phyloP scores from a whole-genome alignment of 148 eudicot species.

The Silene uniflora region DNA sequence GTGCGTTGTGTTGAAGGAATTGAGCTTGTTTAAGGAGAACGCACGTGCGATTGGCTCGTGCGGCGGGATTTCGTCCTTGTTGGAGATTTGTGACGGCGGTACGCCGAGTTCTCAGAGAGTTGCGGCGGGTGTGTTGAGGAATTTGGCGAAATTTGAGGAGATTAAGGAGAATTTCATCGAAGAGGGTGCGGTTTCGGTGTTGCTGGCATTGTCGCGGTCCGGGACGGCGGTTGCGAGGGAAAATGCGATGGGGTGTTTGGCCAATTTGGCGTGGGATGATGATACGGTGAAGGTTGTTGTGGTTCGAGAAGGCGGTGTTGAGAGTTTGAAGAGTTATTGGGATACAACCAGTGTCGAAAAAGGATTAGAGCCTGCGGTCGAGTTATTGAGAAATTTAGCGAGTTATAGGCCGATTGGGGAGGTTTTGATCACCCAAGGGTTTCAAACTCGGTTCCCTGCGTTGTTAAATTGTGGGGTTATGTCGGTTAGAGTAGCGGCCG shows the following conservation, averaged over 20 bases:
- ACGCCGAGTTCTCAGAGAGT: conserved; percentile 70
- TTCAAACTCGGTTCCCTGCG: conserved; percentile 34
- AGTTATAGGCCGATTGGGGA: conserved; percentile 49
- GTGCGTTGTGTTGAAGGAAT: conserved; percentile 49
- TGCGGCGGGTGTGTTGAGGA: conserved; percentile 68
- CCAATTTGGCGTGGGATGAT: conserved; percentile 48
- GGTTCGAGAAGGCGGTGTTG: conserved; percentile 68
- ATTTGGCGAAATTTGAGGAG: conserved; percentile 56
- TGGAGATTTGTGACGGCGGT: conserved; percentile 70
- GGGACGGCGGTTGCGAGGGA: conserved; percentile 73
- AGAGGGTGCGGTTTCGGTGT: conserved; percentile 55
- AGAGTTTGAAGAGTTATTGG: conserved; percentile 60
- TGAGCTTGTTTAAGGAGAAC: conserved; percentile 59
- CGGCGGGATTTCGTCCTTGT: conserved; percentile 70
- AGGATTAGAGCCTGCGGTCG: conserved; percentile 56
- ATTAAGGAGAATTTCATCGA: conserved; percentile 67
- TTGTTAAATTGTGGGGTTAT: conserved; percentile 64
- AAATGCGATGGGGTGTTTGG: conserved; percentile 70
- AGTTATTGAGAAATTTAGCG: conserved; percentile 45
- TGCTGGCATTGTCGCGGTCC: conserved; percentile 44
- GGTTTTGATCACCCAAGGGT: conserved; percentile 48
- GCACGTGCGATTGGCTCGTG: conserved; percentile 80
- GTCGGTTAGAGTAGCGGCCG: conserved; percentile 62
- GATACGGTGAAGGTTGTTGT: conserved; percentile 57
- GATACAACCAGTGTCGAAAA: conserved; percentile 43